A percentile compares a stretch with the other conserved stretches of the same genome.
Conservation (phyloP, 768 basidiomycete genomes). For the Mycena latifolia region DNA sequence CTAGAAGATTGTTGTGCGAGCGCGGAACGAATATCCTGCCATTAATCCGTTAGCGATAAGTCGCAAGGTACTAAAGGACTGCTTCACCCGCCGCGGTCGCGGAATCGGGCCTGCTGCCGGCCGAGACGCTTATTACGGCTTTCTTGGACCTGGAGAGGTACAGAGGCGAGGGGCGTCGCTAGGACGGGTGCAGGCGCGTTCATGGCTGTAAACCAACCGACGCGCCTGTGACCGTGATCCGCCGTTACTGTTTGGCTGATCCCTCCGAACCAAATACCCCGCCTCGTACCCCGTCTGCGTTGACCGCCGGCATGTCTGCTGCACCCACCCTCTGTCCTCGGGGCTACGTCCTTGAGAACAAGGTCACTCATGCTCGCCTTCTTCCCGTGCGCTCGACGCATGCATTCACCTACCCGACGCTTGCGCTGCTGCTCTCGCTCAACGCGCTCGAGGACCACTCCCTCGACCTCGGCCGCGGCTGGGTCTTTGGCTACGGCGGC, state of each 20-base stretch:
- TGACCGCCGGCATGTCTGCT: background rate
- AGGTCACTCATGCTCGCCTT: conserved; percentile 65
- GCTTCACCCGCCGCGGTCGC: conserved; percentile 75
- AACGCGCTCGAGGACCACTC: conserved; percentile 59
- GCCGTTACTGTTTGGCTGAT: background rate
- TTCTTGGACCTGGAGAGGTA: conserved; percentile 58
- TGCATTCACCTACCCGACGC: conserved; percentile 71
- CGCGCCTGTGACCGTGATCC: conserved; percentile 1
- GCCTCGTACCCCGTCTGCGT: background rate
- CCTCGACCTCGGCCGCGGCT: conserved; percentile 62
- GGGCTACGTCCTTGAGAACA: conserved; percentile 64
- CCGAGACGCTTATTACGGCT: conserved; percentile 72
- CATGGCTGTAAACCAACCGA: conserved; percentile 9
- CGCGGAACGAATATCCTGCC: conserved; percentile 58
- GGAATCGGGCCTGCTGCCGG: conserved; percentile 74
- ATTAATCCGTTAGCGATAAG: background rate
- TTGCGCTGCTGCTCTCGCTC: conserved; percentile 69
- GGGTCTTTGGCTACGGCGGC: conserved; percentile 69
- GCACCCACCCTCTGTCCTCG: conserved; percentile 18
- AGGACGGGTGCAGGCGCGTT: conserved; percentile 16
- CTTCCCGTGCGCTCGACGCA: conserved; percentile 62
- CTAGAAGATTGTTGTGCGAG: conserved; percentile 48
- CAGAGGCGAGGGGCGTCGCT: conserved; percentile 19
- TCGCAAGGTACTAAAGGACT: background rate
- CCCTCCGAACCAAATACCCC: background rate